These are phyloP conservation scores for Apiotrichum mycotoxinovorans DNA, from an alignment of 1,284 basidiomycete genomes.

Conservation along the genomic window DNA sequence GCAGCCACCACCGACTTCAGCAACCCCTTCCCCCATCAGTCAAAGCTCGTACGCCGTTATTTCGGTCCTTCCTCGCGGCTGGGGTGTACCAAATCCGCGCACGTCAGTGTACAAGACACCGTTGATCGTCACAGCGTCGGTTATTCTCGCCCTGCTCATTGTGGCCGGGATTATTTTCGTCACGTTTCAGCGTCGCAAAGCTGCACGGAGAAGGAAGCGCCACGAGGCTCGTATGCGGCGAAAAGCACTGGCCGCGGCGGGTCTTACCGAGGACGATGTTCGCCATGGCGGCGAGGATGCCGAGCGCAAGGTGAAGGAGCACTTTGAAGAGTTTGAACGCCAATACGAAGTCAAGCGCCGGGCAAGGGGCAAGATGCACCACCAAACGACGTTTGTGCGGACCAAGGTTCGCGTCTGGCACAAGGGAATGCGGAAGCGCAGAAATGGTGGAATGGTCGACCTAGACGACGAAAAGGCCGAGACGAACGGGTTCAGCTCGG, in stretches of 20 bases:
- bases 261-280: constrained; percentile 32
- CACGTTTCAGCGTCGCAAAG: constrained; percentile 39
- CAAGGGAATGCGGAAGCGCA: constrained; percentile 22
- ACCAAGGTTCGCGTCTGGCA: constrained; percentile 41
- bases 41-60: background rate
- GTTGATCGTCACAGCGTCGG: constrained; percentile 43
- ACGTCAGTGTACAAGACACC: constrained; percentile 45
- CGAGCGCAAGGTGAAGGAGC: constrained; percentile 26
- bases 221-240: constrained; percentile 35
- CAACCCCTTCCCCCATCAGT: background rate
- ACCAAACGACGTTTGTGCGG: constrained; percentile 25
- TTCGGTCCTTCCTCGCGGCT: constrained; percentile 9
- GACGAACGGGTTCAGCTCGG: background rate
- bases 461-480: constrained; percentile 6
- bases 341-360: constrained; percentile 22
- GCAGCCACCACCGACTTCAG: background rate
- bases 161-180: constrained; percentile 39
- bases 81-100: constrained; percentile 16
- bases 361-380: constrained; percentile 21
- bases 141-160: constrained; percentile 43
- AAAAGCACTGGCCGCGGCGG: constrained; percentile 42
- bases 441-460: constrained; percentile 6
- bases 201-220: constrained; percentile 35
- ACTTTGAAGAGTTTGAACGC: constrained; percentile 35
- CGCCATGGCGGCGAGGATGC: constrained; percentile 21